These are phyloP conservation scores for Albugo laibachii DNA, from an alignment of 352 stramenopile genomes.

Conservation along the genomic window DNA sequence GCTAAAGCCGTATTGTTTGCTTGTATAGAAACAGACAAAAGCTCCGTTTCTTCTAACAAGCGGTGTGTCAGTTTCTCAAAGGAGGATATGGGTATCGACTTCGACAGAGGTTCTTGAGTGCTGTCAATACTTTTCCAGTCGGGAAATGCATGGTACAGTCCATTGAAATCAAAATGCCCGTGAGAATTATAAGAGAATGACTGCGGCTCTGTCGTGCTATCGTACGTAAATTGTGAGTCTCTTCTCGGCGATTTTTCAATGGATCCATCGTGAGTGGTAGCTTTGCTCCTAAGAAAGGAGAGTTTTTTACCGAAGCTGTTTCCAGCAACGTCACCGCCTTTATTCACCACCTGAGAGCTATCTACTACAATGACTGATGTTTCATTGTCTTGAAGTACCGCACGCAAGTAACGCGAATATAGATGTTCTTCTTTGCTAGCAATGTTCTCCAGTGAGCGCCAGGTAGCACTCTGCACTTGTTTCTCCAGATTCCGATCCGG, in stretches of 20 bases:
- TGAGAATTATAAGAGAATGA: no score
- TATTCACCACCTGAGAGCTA: no score
- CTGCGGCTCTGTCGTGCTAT: no score
- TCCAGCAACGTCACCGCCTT: no score
- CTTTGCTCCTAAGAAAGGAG: no score
- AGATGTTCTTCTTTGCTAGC: conserved; percentile 46
- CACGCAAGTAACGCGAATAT: conserved; percentile 44
- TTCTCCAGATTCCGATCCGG: conserved; percentile 36
- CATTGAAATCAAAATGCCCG: no score
- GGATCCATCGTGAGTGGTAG: no score
- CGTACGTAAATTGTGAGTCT: no score
- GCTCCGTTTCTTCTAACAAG: conserved; percentile 50
- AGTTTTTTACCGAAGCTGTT: no score
- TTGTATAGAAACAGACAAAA: conserved; percentile 39
- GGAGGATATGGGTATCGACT: conserved; percentile 7
- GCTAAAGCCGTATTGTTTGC: conserved; percentile 34
- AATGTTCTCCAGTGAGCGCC: conserved; percentile 25
- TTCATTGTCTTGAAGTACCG: no score
- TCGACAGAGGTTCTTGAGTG: neutral
- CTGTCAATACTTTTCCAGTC: neutral
- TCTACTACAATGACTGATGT: no score
- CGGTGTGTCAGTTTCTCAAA: conserved; percentile 54
- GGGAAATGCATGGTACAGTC: neutral
- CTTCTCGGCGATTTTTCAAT: no score
- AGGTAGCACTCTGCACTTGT: conserved; percentile 30